Evolutionary conservation across 2,329 filamentous ascomycete genomes (phyloP), one percentile per base, ranked within the genome.

Genomic region (Gyromitra esculenta): DNA sequence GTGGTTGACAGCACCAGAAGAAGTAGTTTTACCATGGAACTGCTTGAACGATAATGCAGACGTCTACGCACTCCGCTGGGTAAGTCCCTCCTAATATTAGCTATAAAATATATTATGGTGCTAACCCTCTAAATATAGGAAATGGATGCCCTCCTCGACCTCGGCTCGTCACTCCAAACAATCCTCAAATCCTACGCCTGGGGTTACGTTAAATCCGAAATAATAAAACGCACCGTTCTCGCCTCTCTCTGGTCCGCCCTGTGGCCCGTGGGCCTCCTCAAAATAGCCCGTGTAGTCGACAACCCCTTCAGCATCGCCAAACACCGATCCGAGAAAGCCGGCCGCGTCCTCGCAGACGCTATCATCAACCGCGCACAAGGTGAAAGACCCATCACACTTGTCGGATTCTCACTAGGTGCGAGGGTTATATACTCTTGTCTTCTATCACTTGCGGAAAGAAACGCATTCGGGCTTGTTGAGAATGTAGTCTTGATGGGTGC

Each of bases 401-500:
- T 96, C 21, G 93, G 93, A 0, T 96, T 94, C 82, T 94, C 92
- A 0, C 86, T 96, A 1, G 93, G 93, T 6, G 92, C 93, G 2
- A 87, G 92, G 35, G 89, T 96, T 11, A 93, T 97, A 62, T 97
- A 92, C 83, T 89, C 91, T 0, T 97, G 94, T 80, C 86, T 97
- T 1, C 89, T 91, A 81, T 89, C 87, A 8, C 87, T 97, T 11
- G 92, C 93, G 0, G 89, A 93, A 82, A 88, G 93, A 54, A 88
- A 89, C 73, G 93, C 92, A 0, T 97, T 96, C 80, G 95, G 94
- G 0, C 85, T 97, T 0, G 85, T 98, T 25, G 94, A 97, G 81
- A 91, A 90, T 15, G 93, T 92, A 1, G 90, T 97, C 2, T 84
- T 97, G 5, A 91, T 97, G 73, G 94, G 94, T 1, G 88, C 92